phyloP scores from a whole-genome alignment of 495 filamentous ascomycete genomes.

The Opeltia flavorubescens region DNA sequence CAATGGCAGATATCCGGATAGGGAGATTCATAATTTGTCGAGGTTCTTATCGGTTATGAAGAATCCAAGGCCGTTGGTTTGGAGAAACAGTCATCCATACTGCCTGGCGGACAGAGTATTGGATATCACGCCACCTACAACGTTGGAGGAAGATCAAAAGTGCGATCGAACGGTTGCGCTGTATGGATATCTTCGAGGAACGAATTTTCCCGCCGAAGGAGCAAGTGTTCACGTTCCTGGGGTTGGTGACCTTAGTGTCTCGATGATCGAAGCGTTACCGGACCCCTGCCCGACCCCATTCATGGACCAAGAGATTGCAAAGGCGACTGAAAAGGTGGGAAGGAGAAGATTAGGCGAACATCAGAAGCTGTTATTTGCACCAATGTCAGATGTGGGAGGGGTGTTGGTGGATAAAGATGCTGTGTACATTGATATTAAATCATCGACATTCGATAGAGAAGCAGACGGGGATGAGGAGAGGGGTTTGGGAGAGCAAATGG shows the following conservation, averaged over 20 bases:
- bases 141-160: slow-evolving; percentile 72
- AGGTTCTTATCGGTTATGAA: slow-evolving; percentile 97
- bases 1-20: slow-evolving; percentile 91
- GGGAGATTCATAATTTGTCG: slow-evolving; percentile 89
- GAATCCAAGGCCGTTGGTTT: slow-evolving; percentile 88
- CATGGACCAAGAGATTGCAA: slow-evolving; percentile 72
- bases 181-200: slow-evolving; percentile 90
- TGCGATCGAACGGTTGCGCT: slow-evolving; percentile 82
- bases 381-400: slow-evolving; percentile 95
- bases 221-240: slow-evolving; percentile 87
- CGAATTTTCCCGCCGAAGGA: slow-evolving; percentile 79
- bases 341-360: slow-evolving; percentile 78
- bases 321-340: slow-evolving; percentile 62
- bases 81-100: slow-evolving; percentile 93
- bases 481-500: slow-evolving; percentile 83
- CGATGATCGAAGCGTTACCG: slow-evolving; percentile 68
- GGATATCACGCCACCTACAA: slow-evolving; percentile 83
- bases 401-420: slow-evolving; percentile 72
- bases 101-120: slow-evolving; percentile 83
- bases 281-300: slow-evolving; percentile 92
- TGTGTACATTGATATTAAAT: slow-evolving; percentile 65
- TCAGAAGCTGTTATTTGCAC: slow-evolving; percentile 87
- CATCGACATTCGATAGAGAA: slow-evolving; percentile 57
- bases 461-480: slow-evolving; percentile 47
- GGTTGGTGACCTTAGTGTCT: slow-evolving; percentile 82